Conservation (phyloP, 2,329 filamentous ascomycete genomes). For the Mycocentrospora acerina region DNA sequence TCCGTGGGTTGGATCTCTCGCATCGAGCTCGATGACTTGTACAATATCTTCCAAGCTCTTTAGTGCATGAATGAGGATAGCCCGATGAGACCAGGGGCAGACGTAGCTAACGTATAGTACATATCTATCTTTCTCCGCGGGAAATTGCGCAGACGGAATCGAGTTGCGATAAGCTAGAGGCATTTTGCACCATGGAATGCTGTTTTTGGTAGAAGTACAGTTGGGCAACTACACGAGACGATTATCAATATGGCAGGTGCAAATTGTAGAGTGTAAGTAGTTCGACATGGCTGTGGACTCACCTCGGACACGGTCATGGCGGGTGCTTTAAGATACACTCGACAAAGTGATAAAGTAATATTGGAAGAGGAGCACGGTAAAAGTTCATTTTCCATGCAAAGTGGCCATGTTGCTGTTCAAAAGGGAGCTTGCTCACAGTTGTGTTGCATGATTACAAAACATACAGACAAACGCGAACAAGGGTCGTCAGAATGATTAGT, state of each 20-base stretch:
- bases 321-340: background rate
- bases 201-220: constrained; percentile 44
- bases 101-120: constrained; percentile 61
- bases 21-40: constrained; percentile 50
- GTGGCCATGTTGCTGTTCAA: constrained; percentile 6
- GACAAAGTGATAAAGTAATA: background rate
- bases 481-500: constrained; percentile 22
- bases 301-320: constrained; percentile 15
- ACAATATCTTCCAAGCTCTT: constrained; percentile 55
- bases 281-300: background rate
- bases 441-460: constrained; percentile 33
- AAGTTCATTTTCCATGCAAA: constrained; percentile 2
- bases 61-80: constrained; percentile 50
- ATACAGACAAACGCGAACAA: constrained; percentile 20
- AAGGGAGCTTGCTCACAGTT: constrained; percentile 1
- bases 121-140: constrained; percentile 62
- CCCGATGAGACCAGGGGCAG: constrained; percentile 64
- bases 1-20: constrained; percentile 27
- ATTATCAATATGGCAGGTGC: background rate
- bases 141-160: constrained; percentile 58
- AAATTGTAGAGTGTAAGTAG: constrained; percentile 1
- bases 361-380: background rate
- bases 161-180: constrained; percentile 58
- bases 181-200: constrained; percentile 51
- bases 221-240: background rate